Evolutionary conservation across 495 filamentous ascomycete species (phyloP), one percentile per base, ranked within the genome.

Genomic region (Durotheca rogersii): DNA sequence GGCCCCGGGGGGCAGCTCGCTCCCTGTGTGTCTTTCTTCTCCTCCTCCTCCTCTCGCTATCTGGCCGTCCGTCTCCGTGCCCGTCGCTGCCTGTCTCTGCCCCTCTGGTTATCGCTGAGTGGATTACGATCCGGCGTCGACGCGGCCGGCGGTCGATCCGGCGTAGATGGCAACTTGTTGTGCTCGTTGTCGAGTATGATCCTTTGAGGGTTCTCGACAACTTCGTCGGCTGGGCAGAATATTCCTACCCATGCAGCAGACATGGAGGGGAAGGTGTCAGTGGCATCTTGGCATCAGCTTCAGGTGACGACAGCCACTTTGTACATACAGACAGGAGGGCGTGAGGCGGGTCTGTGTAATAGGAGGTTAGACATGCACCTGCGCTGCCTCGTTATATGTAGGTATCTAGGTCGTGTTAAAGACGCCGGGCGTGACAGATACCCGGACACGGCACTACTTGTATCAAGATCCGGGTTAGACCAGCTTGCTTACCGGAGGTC

Each of bases 271-370:
- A 58, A 42, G 34, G 34, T 48, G 48, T 49, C 44, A 30, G 16
- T 38, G 12, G 12, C 27, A 25, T 50, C 56, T 59, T 59, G 56
- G 56, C 50, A 50, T 34, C 40, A 45, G 34, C 40, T 59, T 47
- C 56, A 53, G 49, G 39, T 58, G 55, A 58, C 44, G 40, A 55
- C 27, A 17, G 19, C n/a, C n/a, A n/a, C n/a, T n/a, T n/a, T n/a
- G n/a, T n/a, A n/a, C n/a, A n/a, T 47, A 9, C 23, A 27, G 23
- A 27, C 23, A 4, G 23, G 4, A 4, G 23, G 4, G 35, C 36
- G 49, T 44, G 45, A 34, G 20, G 35, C 44, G 40, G 6, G 34
- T 16, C 17, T 35, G 41, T 40, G 34, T 43, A 32, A 4, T 16
- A 35, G 14, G 12, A 23, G 32, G n/a, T 45, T 35, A 25, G 14